Base-by-base conservation (phyloP, 495 filamentous ascomycete genomes). In the Aspergillus indologenus region DNA sequence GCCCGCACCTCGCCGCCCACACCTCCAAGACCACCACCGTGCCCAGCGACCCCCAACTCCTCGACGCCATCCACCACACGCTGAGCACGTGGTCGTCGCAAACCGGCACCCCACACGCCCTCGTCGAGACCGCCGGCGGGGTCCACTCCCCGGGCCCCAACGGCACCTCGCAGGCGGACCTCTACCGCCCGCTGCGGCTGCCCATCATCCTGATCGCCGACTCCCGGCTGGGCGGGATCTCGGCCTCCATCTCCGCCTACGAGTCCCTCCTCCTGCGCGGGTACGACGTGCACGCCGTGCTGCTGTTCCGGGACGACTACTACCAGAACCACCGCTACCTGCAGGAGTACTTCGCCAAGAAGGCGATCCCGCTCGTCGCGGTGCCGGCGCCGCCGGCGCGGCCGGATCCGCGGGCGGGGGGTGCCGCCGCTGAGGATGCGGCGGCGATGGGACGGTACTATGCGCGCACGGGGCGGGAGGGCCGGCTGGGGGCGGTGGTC, bases 61-160 rank as follows among this genome's bases (percentile, higher is more conserved):
- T 81, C 19, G 63, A 65, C n/a, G 70, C 73, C 14, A 71, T 87
- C 49, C 71, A 78, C 48, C 61, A 62, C 59, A 83, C 73, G 45
- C 71, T 82, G 44, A 71, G 65, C 52, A 66, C 58, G 59, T 83
- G 72, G 72, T n/a, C n/a, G n/a, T n/a, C n/a, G 77, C 72, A 29
- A 51, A 71, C 46, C 14, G 67, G 68, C 8, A 59, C 77, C 43
- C 68, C 71, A 43, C 69, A 80, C 53, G 73, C 85, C 2, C 72
- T 92, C 29, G 75, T 92, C 34, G 89, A 92, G 68, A 92, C 89
- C 1, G 89, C 89, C 0, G 89, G 89, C 4, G 89, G 89, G 11
- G 85, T 89, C 0, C 82, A 90, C 64, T 90, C 88, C 1, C 89
- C 89, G 0, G 81, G 81, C 1, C 88, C 88, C 12, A 87, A 83